Percentiles rank a stretch among this genome's conserved stretches.
Evolutionary conservation across 2,329 filamentous ascomycete genomes (phyloP).

Genomic region (Aspergillus carbonarius): DNA sequence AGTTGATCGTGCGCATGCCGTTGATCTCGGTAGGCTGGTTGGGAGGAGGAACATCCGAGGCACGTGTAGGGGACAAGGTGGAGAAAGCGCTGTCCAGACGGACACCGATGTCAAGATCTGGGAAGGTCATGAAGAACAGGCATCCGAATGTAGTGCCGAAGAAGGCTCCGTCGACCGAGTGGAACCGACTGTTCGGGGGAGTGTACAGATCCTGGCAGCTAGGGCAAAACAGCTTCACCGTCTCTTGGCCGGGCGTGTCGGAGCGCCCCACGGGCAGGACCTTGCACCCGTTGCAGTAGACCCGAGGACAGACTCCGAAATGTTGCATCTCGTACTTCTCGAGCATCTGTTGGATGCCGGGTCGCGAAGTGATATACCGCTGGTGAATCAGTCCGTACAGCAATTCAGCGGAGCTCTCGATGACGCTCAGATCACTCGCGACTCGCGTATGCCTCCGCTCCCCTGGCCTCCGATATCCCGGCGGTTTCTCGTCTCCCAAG

Average conservation of each 20-base stretch:
- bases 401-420: constrained; percentile 96
- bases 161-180: constrained; percentile 95
- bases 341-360: constrained; percentile 97
- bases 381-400: constrained; percentile 98
- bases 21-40: constrained; percentile 65
- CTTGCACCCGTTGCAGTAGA: constrained; percentile 84
- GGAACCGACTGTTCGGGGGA: constrained; percentile 93
- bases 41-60: constrained; percentile 38
- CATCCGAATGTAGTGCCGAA: constrained; percentile 97
- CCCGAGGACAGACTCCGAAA: constrained; percentile 93
- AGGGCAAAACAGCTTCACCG: constrained; percentile 97
- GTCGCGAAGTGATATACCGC: constrained; percentile 93
- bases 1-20: constrained; percentile 81
- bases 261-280: constrained; percentile 91
- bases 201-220: constrained; percentile 97
- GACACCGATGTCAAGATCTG: constrained; percentile 81
- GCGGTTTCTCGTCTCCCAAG: constrained; percentile 55
- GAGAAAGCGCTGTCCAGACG: constrained; percentile 56
- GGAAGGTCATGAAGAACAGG: constrained; percentile 97
- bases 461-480: constrained; percentile 50
- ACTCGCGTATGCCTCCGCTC: constrained; percentile 81
- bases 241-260: constrained; percentile 93
- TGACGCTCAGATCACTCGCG: constrained; percentile 88
- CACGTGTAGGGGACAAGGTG: constrained; percentile 27
- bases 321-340: constrained; percentile 98